A percentile compares a stretch with the other conserved stretches of the same genome.
Evolutionary conservation across 2,329 filamentous ascomycete genomes (phyloP).

Genomic region (Endocalyx cinctus): DNA sequence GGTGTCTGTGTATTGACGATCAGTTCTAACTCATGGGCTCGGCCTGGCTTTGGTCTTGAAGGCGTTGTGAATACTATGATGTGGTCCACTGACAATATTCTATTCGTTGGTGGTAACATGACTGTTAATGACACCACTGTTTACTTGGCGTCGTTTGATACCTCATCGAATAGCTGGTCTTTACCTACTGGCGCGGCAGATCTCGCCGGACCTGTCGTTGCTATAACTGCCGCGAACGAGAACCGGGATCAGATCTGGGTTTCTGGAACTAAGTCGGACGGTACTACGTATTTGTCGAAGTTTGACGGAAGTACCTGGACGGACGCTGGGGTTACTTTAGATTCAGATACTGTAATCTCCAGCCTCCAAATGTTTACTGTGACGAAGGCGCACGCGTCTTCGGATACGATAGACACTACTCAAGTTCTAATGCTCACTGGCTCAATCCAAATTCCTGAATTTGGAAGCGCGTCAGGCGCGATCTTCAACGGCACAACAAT

Average conservation of each 20-base stretch:
- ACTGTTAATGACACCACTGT: slow-evolving; percentile 60
- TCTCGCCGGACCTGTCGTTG: slow-evolving; percentile 76
- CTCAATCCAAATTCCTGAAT: slow-evolving; percentile 66
- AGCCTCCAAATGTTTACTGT: slow-evolving; percentile 79
- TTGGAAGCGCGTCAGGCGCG: slow-evolving; percentile 79
- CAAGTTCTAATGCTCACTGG: slow-evolving; percentile 83
- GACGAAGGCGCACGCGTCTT: slow-evolving; percentile 60
- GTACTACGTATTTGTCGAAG: slow-evolving; percentile 74
- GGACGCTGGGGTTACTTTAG: slow-evolving; percentile 59
- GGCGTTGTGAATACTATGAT: slow-evolving; percentile 68
- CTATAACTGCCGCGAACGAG: slow-evolving; percentile 68
- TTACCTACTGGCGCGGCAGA: slow-evolving; percentile 55
- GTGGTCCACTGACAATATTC: slow-evolving; percentile 68
- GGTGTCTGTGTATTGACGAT: slow-evolving; percentile 77
- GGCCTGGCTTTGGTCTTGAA: slow-evolving; percentile 66
- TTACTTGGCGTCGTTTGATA: slow-evolving; percentile 69
- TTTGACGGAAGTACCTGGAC: slow-evolving; percentile 72
- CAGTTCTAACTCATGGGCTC: slow-evolving; percentile 68
- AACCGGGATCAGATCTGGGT: slow-evolving; percentile 77
- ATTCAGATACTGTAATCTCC: slow-evolving; percentile 62
- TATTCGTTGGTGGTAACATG: slow-evolving; percentile 77
- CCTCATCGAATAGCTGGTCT: slow-evolving; percentile 62
- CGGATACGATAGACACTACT: slow-evolving; percentile 58
- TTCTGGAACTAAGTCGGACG: slow-evolving; percentile 59
- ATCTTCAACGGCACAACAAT: slow-evolving; percentile 81